These are phyloP conservation scores for Fusarium denticulatum DNA, from an alignment of 2,329 filamentous ascomycete species.

Conservation along the genomic window DNA sequence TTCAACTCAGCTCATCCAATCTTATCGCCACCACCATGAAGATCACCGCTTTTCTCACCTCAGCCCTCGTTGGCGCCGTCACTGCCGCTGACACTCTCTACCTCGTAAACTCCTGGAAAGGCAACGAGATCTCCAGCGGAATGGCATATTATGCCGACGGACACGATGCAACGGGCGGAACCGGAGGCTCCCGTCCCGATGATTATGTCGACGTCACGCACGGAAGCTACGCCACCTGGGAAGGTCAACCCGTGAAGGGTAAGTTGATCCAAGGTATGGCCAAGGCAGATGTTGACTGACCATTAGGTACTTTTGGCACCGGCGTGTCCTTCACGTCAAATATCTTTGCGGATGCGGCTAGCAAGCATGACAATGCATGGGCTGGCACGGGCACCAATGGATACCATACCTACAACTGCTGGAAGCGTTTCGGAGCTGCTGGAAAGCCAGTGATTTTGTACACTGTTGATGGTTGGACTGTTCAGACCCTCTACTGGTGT, in stretches of 20 bases:
- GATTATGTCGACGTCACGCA: neutral
- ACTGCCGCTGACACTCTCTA: neutral
- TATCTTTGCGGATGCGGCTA: neutral
- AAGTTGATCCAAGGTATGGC: too few relatives aligned
- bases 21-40: neutral
- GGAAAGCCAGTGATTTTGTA: neutral
- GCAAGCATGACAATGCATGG: neutral
- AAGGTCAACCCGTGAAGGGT: neutral
- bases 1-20: fast-evolving
- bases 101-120: conserved; percentile 1
- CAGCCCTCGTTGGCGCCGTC: neutral
- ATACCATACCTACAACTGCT: neutral
- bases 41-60: neutral
- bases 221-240: neutral
- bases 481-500: neutral
- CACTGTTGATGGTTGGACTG: conserved; percentile 1
- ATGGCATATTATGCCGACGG: neutral
- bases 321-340: conserved; percentile 1
- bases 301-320: neutral
- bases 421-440: neutral
- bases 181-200: neutral
- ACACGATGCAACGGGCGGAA: neutral
- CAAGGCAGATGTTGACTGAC: neutral
- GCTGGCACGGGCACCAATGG: neutral
- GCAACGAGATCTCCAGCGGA: neutral